Base-by-base conservation (phyloP, 768 basidiomycete genomes). In the Rhodotorula sphaerocarpa region DNA sequence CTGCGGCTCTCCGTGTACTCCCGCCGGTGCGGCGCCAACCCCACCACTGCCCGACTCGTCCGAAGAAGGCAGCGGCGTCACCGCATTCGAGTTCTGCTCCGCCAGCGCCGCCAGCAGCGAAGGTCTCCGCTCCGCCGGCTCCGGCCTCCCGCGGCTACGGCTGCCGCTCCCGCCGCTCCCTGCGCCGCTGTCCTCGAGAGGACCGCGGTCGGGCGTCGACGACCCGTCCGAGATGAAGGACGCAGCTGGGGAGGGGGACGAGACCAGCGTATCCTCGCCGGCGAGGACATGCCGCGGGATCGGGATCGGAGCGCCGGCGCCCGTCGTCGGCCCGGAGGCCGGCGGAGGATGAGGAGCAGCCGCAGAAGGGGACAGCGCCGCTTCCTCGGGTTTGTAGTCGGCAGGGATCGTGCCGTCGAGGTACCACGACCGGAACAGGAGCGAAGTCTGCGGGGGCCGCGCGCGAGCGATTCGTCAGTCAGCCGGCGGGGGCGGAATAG, bases 351-450 rank as follows among this genome's bases (percentile, higher is more conserved):
- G 36, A 39, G 36, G 36, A 16, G 16, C 36, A 10, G 36, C 36
- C 10, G 36, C 10, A 9, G 36, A 16, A 39, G 36, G 36, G 10
- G 36, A 39, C 16, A 39, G 10, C 9, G 36, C 16, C 11, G 57
- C 54, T 14, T 51, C 58, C 36, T 55, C 54, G 33, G 61, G 52
- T 5, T 28, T 31, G 50, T 67, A 67, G 39, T 43, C 36, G 16
- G 20, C 7, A 0, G 66, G 66, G 34, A 67, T 63, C 7, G 66
- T 67, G 21, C 66, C 66, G 41, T 67, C 66, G 61, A 67, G 47
- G 34, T 53, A 14, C 66, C 66, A 67, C 3, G 27, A 16, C 11
- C 66, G 57, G 41, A 39, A 67, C 1, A 67, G 41, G 10, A 67
- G 48, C 12, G 60, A 58, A 12, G 59, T 63, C 61, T 63, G 54